Conservation (phyloP, 2,329 filamentous ascomycete species). For the Fusarium bactridioides region DNA sequence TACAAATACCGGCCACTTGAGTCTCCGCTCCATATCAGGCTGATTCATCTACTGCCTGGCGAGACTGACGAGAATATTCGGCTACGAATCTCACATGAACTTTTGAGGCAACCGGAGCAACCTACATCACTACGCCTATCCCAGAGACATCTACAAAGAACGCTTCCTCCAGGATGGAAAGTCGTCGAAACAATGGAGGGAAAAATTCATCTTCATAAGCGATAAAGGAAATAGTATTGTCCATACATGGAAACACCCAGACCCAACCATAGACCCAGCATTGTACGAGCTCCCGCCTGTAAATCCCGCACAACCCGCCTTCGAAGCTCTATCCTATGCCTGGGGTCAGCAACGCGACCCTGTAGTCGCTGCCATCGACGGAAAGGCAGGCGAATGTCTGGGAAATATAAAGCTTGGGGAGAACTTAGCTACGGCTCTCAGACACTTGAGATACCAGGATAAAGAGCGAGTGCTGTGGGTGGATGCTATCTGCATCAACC, state of each 20-base stretch:
- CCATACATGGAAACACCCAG: background rate
- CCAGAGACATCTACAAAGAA: background rate
- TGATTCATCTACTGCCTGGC: background rate
- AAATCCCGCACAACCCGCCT: background rate
- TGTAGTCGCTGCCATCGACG: background rate
- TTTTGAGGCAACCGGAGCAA: background rate
- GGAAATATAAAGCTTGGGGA: background rate
- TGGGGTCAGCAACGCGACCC: background rate
- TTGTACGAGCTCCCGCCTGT: background rate
- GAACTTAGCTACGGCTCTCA: background rate
- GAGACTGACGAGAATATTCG: background rate
- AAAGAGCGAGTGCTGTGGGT: background rate
- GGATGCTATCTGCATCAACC: background rate
- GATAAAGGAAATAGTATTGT: rapidly evolving
- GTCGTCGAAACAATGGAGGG: rapidly evolving
- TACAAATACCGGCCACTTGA: background rate
- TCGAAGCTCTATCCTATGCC: background rate
- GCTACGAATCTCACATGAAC: background rate
- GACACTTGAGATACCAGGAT: background rate
- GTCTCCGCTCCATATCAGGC: background rate
- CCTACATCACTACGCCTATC: rapidly evolving
- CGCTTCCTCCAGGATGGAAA: background rate
- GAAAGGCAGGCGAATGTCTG: rapidly evolving
- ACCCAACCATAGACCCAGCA: background rate
- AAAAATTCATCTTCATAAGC: background rate